Conservation (phyloP, 2,329 filamentous ascomycete genomes). For the Mycogone perniciosa region DNA sequence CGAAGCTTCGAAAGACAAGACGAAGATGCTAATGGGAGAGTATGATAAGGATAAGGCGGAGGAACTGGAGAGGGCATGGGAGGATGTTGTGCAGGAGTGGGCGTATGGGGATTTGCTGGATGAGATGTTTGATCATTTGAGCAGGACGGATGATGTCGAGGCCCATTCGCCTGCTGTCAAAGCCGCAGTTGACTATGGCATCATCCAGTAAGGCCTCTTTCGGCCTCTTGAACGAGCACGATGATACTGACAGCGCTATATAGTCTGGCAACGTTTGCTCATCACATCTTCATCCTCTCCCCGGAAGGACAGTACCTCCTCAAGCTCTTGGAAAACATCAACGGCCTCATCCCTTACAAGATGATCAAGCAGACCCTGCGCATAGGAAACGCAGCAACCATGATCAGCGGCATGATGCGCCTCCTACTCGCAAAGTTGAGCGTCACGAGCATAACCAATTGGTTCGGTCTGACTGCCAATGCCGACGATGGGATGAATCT, state of each 20-base stretch:
- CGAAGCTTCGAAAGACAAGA: not conserved
- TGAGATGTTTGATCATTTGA: conserved; percentile 55
- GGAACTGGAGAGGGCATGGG: conserved; percentile 59
- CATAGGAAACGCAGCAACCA: conserved; percentile 72
- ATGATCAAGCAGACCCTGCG: conserved; percentile 67
- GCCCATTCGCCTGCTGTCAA: conserved; percentile 56
- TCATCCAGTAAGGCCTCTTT: conserved; percentile 55
- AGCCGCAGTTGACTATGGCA: conserved; percentile 58
- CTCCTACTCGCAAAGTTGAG: conserved; percentile 73
- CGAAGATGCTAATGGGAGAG: conserved; percentile 19
- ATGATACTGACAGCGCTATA: not conserved
- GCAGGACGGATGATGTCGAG: conserved; percentile 56
- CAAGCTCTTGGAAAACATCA: conserved; percentile 62
- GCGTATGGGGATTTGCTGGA: conserved; percentile 65
- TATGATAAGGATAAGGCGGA: conserved; percentile 56
- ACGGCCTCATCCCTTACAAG: conserved; percentile 65
- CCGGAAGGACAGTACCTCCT: conserved; percentile 70
- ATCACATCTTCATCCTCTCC: conserved; percentile 66
- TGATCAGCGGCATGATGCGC: conserved; percentile 70
- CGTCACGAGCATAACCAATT: conserved; percentile 68
- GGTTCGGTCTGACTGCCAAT: conserved; percentile 65
- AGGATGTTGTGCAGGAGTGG: conserved; percentile 57
- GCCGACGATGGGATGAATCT: conserved; percentile 76
- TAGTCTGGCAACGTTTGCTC: conserved; percentile 66
- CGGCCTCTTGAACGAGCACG: not conserved